A percentile compares a stretch with the other conserved stretches of the same genome.
phyloP scores from a whole-genome alignment of 2,329 filamentous ascomycete genomes.

The Teratosphaeria gauchensis region DNA sequence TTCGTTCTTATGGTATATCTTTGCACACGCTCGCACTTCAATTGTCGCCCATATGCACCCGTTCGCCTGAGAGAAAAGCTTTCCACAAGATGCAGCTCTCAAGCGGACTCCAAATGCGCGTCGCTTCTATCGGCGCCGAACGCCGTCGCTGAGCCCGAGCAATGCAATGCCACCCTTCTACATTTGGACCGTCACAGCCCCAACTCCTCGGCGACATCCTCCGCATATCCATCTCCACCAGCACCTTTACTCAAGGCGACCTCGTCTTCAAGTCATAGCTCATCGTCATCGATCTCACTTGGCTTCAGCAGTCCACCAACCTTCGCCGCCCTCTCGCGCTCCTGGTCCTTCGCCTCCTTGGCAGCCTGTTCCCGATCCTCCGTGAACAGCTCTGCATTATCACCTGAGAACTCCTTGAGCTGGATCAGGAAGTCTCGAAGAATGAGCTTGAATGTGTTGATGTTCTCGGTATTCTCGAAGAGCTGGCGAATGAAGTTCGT shows the following conservation, averaged over 20 bases:
- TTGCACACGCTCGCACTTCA: not conserved
- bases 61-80: not conserved
- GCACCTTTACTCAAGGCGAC: conserved; percentile 19
- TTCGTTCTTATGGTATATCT: not conserved
- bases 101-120: not conserved
- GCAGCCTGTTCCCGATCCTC: conserved; percentile 93
- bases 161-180: not conserved
- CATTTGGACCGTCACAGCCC: not conserved
- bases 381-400: conserved; percentile 86
- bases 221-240: not conserved
- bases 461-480: conserved; percentile 78
- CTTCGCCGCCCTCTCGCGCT: conserved; percentile 86
- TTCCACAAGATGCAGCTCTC: not conserved
- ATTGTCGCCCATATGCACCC: not conserved
- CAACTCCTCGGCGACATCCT: not conserved
- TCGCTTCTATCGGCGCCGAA: not conserved
- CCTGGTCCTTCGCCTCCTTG: conserved; percentile 72
- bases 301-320: conserved; percentile 94
- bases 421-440: conserved; percentile 95
- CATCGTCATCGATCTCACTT: conserved; percentile 77
- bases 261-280: conserved; percentile 66
- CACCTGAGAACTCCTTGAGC: conserved; percentile 91
- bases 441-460: conserved; percentile 91
- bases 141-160: not conserved
- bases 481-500: conserved; percentile 80